A percentile compares a stretch with the other conserved stretches of the same genome.
Conservation (phyloP, 352 stramenopile species). For the Phytopythium sindhum region DNA sequence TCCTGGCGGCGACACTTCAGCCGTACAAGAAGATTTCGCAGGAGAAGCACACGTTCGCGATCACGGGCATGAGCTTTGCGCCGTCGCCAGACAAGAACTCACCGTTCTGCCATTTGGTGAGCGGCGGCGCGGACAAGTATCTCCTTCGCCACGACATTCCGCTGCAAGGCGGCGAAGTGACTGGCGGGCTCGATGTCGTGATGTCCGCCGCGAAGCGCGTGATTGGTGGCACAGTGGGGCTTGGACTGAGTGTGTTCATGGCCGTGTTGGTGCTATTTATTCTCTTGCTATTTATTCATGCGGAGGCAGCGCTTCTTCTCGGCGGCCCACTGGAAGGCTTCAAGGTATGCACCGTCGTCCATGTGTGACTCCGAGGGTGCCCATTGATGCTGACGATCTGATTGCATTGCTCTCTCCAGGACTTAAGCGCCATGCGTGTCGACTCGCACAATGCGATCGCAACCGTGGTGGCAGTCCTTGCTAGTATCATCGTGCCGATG, state of each 20-base stretch:
- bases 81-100: conserved; percentile 27
- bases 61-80: conserved; percentile 81
- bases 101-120: conserved; percentile 49
- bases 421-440: conserved; percentile 47
- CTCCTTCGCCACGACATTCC: conserved; percentile 64
- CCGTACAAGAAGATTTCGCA: conserved; percentile 51
- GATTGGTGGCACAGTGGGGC: conserved; percentile 28
- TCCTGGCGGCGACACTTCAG: conserved; percentile 37
- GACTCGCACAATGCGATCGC: conserved; percentile 50
- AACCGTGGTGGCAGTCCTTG: conserved; percentile 32
- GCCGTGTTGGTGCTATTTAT: conserved; percentile 57
- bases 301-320: conserved; percentile 49
- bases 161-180: conserved; percentile 51
- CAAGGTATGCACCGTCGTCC: conserved; percentile 26
- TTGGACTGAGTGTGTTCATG: conserved; percentile 52
- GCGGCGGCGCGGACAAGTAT: conserved; percentile 72
- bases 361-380: background rate
- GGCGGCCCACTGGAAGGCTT: conserved; percentile 49
- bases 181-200: conserved; percentile 34
- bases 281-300: conserved; percentile 74
- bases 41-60: conserved; percentile 74
- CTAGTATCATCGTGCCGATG: conserved; percentile 39
- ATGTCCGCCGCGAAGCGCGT: conserved; percentile 23
- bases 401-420: conserved; percentile 19
- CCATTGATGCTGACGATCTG: conserved; percentile 6